A percentile compares a stretch with the other conserved stretches of the same genome.
Evolutionary conservation across 1,284 basidiomycete species (phyloP).

Genomic region (Ceratobasidium papillatum): DNA sequence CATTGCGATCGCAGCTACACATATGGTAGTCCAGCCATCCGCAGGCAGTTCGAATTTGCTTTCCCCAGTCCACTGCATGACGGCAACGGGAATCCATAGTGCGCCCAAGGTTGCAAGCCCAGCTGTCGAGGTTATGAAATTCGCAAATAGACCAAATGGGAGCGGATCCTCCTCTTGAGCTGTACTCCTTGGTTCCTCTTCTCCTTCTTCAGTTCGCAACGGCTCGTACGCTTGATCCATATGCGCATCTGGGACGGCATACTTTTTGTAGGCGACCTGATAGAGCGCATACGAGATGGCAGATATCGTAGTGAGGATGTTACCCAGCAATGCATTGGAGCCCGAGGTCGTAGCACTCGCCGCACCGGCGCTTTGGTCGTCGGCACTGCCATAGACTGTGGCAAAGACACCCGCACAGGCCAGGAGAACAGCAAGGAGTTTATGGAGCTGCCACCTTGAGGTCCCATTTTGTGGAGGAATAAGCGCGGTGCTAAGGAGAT

Average conservation of each 20-base stretch:
- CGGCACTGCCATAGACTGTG: conserved; percentile 79
- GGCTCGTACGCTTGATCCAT: background rate
- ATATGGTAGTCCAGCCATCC: conserved; percentile 35
- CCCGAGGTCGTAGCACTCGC: conserved; percentile 49
- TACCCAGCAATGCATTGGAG: conserved; percentile 73
- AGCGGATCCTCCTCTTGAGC: conserved; percentile 60
- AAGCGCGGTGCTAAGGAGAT: conserved; percentile 69
- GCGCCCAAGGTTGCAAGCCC: conserved; percentile 43
- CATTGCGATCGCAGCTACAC: conserved; percentile 29
- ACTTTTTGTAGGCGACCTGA: conserved; percentile 82
- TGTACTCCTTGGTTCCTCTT: background rate
- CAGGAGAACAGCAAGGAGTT: conserved; percentile 72
- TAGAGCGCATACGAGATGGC: conserved; percentile 76
- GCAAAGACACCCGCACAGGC: conserved; percentile 76
- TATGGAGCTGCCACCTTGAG: conserved; percentile 64
- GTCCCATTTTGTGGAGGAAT: conserved; percentile 58
- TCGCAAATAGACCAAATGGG: conserved; percentile 44
- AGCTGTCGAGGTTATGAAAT: conserved; percentile 44
- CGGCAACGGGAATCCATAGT: conserved; percentile 42
- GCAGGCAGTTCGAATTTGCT: conserved; percentile 38
- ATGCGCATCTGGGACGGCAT: conserved; percentile 64
- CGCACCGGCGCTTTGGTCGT: conserved; percentile 43
- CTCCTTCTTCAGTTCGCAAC: background rate
- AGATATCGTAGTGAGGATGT: conserved; percentile 73
- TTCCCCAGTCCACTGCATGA: conserved; percentile 38